A percentile compares a stretch with the other conserved stretches of the same genome.
Evolutionary conservation across 208 protist genomes (phyloP).

Genomic region (Leishmania gerbilli): DNA sequence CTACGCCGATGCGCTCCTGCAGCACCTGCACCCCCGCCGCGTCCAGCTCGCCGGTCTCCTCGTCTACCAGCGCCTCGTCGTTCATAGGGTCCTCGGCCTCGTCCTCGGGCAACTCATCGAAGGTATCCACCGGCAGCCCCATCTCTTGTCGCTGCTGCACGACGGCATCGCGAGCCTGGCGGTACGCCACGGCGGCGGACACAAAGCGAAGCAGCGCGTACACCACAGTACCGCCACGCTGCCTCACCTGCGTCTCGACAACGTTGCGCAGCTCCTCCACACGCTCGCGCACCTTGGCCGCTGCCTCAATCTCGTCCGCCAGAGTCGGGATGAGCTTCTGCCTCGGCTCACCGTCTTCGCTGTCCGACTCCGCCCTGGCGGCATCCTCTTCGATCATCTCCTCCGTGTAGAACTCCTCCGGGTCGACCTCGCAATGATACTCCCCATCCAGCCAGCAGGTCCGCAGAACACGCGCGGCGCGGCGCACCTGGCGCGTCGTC

Average conservation of each 20-base stretch:
- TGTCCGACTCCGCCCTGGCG: conserved; percentile 12
- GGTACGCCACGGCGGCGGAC: conserved; percentile 62
- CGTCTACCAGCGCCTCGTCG: conserved; percentile 69
- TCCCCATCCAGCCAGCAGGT: conserved; percentile 64
- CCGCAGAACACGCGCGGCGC: conserved; percentile 69
- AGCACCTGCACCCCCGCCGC: conserved; percentile 48
- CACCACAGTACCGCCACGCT: conserved; percentile 62
- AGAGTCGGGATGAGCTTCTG: conserved; percentile 17
- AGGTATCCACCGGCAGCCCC: conserved; percentile 41
- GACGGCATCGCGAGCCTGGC: conserved; percentile 65
- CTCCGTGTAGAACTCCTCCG: conserved; percentile 58
- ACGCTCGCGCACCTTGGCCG: conserved; percentile 33
- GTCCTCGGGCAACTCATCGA: conserved; percentile 71
- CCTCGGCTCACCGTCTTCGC: neutral
- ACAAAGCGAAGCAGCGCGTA: conserved; percentile 67
- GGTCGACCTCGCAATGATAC: conserved; percentile 61
- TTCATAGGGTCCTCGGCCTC: conserved; percentile 70
- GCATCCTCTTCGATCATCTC: conserved; percentile 46
- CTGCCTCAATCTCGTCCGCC: conserved; percentile 27
- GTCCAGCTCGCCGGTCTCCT: conserved; percentile 70
- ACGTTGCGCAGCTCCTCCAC: conserved; percentile 29
- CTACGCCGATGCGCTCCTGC: conserved; percentile 59
- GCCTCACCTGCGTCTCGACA: conserved; percentile 53
- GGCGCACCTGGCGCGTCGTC: conserved; percentile 69
- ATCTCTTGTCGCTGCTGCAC: conserved; percentile 44